These are phyloP conservation scores for Phyllosticta capitalensis DNA, from an alignment of 2,329 filamentous ascomycete genomes.

Conservation along the genomic window DNA sequence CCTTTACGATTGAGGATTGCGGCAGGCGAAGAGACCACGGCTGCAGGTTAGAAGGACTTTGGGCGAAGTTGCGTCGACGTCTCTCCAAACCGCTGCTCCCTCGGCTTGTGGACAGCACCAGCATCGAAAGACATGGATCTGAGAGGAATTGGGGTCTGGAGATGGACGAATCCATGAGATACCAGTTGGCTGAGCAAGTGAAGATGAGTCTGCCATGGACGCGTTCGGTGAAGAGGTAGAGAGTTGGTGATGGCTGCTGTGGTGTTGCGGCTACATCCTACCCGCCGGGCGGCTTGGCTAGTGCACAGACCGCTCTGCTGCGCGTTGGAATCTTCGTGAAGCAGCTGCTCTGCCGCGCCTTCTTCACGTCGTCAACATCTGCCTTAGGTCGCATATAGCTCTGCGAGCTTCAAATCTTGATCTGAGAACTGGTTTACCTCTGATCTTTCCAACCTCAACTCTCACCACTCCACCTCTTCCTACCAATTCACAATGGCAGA, in stretches of 20 bases:
- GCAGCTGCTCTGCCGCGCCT: slow-evolving; percentile 4
- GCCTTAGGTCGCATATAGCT: background rate
- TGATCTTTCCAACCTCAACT: background rate
- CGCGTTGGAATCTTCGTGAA: slow-evolving; percentile 11
- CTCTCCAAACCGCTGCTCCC: no score
- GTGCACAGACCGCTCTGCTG: slow-evolving; percentile 1
- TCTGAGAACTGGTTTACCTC: background rate
- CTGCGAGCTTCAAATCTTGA: background rate
- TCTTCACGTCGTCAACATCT: slow-evolving; percentile 5
- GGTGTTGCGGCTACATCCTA: slow-evolving; percentile 1
- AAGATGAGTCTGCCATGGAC: no score
- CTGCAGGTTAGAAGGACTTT: no score
- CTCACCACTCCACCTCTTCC: background rate
- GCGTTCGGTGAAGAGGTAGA: background rate
- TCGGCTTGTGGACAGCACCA: no score
- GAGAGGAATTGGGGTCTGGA: no score
- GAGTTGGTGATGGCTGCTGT: background rate
- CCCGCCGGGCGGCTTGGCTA: background rate
- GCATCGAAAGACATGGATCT: no score
- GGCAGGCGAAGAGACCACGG: no score
- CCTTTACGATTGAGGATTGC: no score
- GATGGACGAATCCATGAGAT: no score
- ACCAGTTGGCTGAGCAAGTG: no score
- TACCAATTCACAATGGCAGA: slow-evolving; percentile 4
- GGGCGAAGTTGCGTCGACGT: no score